Base-by-base conservation (phyloP, 2,329 filamentous ascomycete species). In the Sordariomycetes sp. region DNA sequence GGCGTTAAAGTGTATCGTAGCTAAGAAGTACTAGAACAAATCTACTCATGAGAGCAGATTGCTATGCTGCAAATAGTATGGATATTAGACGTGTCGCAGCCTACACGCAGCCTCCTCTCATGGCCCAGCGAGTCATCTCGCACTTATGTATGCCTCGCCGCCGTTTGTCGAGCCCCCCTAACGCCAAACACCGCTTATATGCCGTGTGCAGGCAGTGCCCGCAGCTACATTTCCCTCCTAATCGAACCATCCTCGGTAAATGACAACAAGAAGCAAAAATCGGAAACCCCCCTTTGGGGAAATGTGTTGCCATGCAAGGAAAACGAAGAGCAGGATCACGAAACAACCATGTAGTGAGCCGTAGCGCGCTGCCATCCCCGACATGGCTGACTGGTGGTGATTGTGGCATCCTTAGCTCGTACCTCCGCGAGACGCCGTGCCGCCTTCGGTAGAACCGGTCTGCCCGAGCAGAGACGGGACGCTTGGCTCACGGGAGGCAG, bases 401-500 rank as follows among this genome's bases (percentile, higher is more conserved):
- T 32, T 8, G 28, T 32, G 4, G 28, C 28, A 8, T 32, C 28
- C 28, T 8, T 32, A 32, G 8, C 28, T 32, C 28, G 28, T 32
- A 32, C 8, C 28, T 32, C 28, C 28, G 28, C 28, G 28, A 8
- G 46, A 48, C 3, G 18, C 43, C 43, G 43, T 20, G 14, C 2
- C 43, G 10, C 46, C 20, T n/a, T 50, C 74, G 2, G 71, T 64
- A 0, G 76, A 78, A 18, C 75, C 75, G 2, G 78, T 75, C 18
- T 74, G 74, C 11, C 71, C 75, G 46, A 82, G 68, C 16, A 76
- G 72, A 1, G 79, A 82, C 24, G 73, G 72, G 28, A 76, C 72
- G n/a, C 72, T 64, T 4, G 79, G 79, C 61, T 80, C 78, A 46
- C 72, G 70, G n/a, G 74, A 75, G 54, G 58, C 68, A 54, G 60